A percentile compares a stretch with the other conserved stretches of the same genome.
Evolutionary conservation across 2,329 filamentous ascomycete genomes (phyloP).

Genomic region (Epichloe hybrida): DNA sequence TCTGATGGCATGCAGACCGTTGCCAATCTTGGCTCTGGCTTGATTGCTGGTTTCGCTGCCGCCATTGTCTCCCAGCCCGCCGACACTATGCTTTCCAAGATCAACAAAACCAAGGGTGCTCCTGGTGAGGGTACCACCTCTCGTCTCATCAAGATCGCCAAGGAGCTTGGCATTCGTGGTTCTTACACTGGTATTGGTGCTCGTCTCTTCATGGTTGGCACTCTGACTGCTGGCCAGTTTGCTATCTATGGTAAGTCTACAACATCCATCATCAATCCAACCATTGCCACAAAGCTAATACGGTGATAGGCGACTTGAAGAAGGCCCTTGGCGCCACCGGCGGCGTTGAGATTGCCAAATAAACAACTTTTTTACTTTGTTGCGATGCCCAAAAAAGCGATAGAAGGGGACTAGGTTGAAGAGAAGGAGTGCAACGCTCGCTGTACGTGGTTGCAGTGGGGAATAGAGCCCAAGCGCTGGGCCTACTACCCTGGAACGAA

Average conservation of each 20-base stretch:
- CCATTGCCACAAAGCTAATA: neutral
- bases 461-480: conserved; percentile 9
- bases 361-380: conserved; percentile 2
- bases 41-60: conserved; percentile 60
- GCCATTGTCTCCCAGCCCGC: conserved; percentile 80
- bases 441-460: neutral
- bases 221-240: conserved; percentile 68
- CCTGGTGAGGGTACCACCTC: conserved; percentile 72
- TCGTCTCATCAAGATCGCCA: conserved; percentile 76
- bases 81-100: conserved; percentile 89
- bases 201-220: conserved; percentile 50
- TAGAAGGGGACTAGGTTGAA: neutral
- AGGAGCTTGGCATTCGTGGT: conserved; percentile 69
- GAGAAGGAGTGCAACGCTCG: neutral
- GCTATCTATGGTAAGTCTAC: conserved; percentile 55
- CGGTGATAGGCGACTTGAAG: conserved; percentile 41
- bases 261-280: neutral
- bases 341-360: conserved; percentile 14
- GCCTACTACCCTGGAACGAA: conserved; percentile 3
- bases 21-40: conserved; percentile 57
- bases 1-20: conserved; percentile 58
- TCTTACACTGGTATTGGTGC: conserved; percentile 73
- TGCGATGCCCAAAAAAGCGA: neutral
- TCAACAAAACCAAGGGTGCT: conserved; percentile 86
- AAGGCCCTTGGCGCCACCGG: conserved; percentile 33